These are phyloP conservation scores for Wickerhamiella australiensis DNA, from an alignment of 805 yeast genomes.

Conservation along the genomic window DNA sequence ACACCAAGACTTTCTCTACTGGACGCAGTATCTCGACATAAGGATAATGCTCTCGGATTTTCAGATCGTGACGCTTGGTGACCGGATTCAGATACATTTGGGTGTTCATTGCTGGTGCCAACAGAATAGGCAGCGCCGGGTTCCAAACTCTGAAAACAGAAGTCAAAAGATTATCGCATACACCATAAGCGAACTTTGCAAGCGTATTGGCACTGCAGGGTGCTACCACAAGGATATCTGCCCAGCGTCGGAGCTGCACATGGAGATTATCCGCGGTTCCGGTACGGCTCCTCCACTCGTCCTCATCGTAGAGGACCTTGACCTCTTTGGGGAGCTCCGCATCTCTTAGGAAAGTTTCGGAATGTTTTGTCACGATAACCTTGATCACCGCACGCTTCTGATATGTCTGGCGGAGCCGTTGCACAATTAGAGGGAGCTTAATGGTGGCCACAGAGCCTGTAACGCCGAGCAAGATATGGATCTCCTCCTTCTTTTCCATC, in stretches of 20 bases:
- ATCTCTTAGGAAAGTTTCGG: constrained; percentile 27
- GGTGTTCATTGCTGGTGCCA: constrained; percentile 96
- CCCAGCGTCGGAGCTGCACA: constrained; percentile 91
- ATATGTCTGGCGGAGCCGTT: constrained; percentile 68
- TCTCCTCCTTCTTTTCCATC: constrained; percentile 40
- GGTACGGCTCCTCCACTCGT: constrained; percentile 79
- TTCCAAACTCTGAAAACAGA: constrained; percentile 93
- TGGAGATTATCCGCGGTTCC: constrained; percentile 71
- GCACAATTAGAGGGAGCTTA: constrained; percentile 80
- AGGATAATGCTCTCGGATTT: constrained; percentile 75
- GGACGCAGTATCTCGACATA: constrained; percentile 87
- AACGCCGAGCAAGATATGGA: constrained; percentile 81
- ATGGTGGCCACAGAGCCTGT: constrained; percentile 97
- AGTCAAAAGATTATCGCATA: constrained; percentile 84
- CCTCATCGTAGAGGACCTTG: constrained; percentile 82
- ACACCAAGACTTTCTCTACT: constrained; percentile 85
- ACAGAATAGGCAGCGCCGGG: constrained; percentile 72
- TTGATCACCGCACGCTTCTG: constrained; percentile 66
- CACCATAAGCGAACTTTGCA: constrained; percentile 77
- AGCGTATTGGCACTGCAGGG: constrained; percentile 90
- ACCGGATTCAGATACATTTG: constrained; percentile 81
- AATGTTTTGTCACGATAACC: constrained; percentile 53
- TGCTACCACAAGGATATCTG: constrained; percentile 81
- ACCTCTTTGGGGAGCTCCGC: constrained; percentile 40
- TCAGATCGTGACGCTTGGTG: constrained; percentile 67